A percentile compares a stretch with the other conserved stretches of the same genome.
These are phyloP conservation scores for Globisporangium spiculum DNA, from an alignment of 352 stramenopile genomes.

Conservation along the genomic window DNA sequence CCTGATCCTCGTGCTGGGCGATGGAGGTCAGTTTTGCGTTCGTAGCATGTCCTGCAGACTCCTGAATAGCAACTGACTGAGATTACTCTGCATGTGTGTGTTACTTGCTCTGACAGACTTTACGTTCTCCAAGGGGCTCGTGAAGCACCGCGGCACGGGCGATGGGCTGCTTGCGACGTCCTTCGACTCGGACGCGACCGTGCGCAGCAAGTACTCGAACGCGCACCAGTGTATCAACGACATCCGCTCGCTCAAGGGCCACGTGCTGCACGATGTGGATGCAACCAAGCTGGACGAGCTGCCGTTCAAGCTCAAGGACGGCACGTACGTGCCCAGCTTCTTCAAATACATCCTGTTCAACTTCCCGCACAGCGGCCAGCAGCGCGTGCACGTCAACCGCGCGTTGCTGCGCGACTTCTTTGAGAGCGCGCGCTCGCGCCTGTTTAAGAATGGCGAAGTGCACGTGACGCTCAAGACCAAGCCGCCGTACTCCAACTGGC, in stretches of 20 bases:
- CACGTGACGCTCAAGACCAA: slow-evolving; percentile 86
- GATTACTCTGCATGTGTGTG: background rate
- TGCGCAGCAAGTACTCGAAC: slow-evolving; percentile 78
- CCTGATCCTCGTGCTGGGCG: slow-evolving; percentile 69
- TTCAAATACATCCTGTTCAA: slow-evolving; percentile 90
- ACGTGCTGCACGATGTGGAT: slow-evolving; percentile 77
- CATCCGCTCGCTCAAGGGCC: slow-evolving; percentile 35
- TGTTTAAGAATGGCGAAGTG: slow-evolving; percentile 57
- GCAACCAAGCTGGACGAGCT: slow-evolving; percentile 73
- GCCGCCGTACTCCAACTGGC: slow-evolving; percentile 87
- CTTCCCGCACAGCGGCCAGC: slow-evolving; percentile 86
- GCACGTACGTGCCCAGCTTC: slow-evolving; percentile 32
- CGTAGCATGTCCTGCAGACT: background rate
- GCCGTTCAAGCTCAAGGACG: slow-evolving; percentile 26
- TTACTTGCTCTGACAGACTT: slow-evolving; percentile 45
- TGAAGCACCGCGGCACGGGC: slow-evolving; percentile 58
- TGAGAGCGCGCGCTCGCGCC: slow-evolving; percentile 61
- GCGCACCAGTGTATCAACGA: slow-evolving; percentile 63
- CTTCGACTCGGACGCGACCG: slow-evolving; percentile 64
- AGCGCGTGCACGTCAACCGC: slow-evolving; percentile 87
- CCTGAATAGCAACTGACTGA: background rate
- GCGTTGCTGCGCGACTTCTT: slow-evolving; percentile 83
- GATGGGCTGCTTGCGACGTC: slow-evolving; percentile 67
- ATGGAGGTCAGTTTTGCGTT: slow-evolving; percentile 39
- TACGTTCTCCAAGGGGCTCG: slow-evolving; percentile 71